Base-by-base conservation (phyloP, 495 filamentous ascomycete genomes). In the Lophium mytilinum region DNA sequence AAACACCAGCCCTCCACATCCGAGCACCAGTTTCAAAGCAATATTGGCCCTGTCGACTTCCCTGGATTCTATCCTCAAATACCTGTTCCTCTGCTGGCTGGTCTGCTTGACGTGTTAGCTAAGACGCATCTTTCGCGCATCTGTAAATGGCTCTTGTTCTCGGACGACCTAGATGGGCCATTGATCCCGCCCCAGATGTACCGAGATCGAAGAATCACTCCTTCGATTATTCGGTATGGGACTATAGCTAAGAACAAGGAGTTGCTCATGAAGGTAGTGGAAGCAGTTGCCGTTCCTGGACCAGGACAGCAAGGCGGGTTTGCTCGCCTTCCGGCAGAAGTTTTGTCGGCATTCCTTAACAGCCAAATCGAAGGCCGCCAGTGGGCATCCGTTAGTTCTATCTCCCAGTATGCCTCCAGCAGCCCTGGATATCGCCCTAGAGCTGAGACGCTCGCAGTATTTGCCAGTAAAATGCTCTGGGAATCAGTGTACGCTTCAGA, bases 181-280 rank as follows among this genome's bases (percentile, higher is more conserved):
- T 24, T 78, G 0, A 78, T 86, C n/a, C 66, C 73, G 41, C 53
- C 57, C 6, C 58, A 56, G 21, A 55, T 73, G 34, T 86, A 85
- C 60, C 60, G 65, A 1, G 63, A 80, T 45, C 74, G 73, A 15
- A 65, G 59, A 30, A 53, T 86, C 24, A 74, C 78, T 4, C 76
- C 81, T n/a, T 72, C 80, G 1, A 71, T 86, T 21, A 62, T 85
- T 14, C 75, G 79, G 9, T 84, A 81, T 60, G 83, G 80, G 6
- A 68, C 73, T 21, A 76, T 78, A 17, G 75, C 78, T 4, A 66
- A 72, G 39, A 77, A 85, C 56, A 55, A 56, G 8, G 53, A 66
- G 0, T 70, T 86, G 18, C 65, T 78, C n/a, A 55, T 74, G 10
- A 61, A 71, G 18, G 69, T 83, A 41, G 68, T 77, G 8, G 53